phyloP scores from a whole-genome alignment of 1,139 yeast genomes.

The Yamadazyma epiphylla region DNA sequence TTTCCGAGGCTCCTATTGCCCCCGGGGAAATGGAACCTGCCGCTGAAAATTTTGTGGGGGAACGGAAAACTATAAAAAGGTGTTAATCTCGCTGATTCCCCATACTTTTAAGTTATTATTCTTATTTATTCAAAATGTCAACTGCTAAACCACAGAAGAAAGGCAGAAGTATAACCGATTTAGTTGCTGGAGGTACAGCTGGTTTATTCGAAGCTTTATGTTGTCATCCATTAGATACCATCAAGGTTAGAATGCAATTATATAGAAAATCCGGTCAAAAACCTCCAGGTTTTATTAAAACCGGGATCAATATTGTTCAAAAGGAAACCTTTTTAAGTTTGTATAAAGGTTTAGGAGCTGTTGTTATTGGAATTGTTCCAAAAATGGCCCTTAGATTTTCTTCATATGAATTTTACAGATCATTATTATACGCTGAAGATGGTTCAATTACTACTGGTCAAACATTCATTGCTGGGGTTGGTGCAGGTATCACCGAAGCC shows the following conservation, averaged over 20 bases:
- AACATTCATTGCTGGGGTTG: slow-evolving; percentile 90
- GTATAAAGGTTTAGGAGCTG: slow-evolving; percentile 96
- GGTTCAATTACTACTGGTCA: slow-evolving; percentile 68
- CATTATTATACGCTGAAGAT: slow-evolving; percentile 58
- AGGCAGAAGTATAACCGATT: slow-evolving; percentile 58
- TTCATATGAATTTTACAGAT: slow-evolving; percentile 85
- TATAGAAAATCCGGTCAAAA: slow-evolving; percentile 60
- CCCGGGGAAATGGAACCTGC: slow-evolving; percentile 13
- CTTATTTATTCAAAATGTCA: neutral
- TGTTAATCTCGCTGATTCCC: neutral
- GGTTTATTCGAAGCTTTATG: slow-evolving; percentile 94
- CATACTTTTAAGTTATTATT: neutral
- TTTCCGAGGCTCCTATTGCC: neutral
- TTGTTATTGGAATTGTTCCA: slow-evolving; percentile 94
- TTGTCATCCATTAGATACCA: slow-evolving; percentile 94
- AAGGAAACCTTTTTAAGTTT: slow-evolving; percentile 84
- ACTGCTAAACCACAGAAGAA: slow-evolving; percentile 12
- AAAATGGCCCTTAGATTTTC: slow-evolving; percentile 97
- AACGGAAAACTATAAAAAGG: slow-evolving; percentile 5
- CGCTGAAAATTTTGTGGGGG: slow-evolving; percentile 14
- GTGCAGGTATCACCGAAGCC: slow-evolving; percentile 97
- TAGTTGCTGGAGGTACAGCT: slow-evolving; percentile 95
- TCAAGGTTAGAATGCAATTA: slow-evolving; percentile 95
- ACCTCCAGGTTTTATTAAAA: slow-evolving; percentile 80
- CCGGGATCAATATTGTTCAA: slow-evolving; percentile 74